Conservation (phyloP, 1,284 basidiomycete genomes). For the Puccinia coronata region DNA sequence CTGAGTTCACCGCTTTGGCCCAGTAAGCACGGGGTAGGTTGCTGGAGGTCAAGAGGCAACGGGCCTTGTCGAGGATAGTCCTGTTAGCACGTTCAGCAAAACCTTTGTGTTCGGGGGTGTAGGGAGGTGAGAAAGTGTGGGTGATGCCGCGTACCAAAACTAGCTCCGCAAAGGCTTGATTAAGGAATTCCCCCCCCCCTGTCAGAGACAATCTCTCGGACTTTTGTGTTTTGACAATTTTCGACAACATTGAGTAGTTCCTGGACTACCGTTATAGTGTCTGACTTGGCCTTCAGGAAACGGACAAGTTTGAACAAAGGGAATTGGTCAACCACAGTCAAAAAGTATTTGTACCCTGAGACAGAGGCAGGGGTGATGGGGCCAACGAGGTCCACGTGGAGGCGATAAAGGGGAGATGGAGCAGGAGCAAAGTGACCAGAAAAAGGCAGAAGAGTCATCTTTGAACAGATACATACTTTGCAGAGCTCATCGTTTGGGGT, state of each 20-base stretch:
- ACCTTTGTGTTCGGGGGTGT: slow-evolving; percentile 59
- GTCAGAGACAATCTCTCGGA: slow-evolving; percentile 54
- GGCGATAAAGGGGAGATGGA: background rate
- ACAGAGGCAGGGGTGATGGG: background rate
- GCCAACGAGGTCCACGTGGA: slow-evolving; percentile 19
- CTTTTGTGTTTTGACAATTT: background rate
- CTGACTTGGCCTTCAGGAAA: slow-evolving; percentile 11
- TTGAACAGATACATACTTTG: background rate
- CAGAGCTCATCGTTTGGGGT: background rate
- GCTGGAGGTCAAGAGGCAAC: slow-evolving; percentile 55
- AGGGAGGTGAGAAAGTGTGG: slow-evolving; percentile 58
- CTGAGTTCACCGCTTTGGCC: slow-evolving; percentile 57
- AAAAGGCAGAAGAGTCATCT: slow-evolving; percentile 1
- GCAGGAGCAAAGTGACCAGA: background rate
- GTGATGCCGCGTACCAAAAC: slow-evolving; percentile 56
- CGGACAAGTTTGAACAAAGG: slow-evolving; percentile 13
- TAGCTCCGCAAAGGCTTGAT: slow-evolving; percentile 54
- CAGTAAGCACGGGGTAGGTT: slow-evolving; percentile 57
- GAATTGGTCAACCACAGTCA: slow-evolving; percentile 20
- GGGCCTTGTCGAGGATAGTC: slow-evolving; percentile 55
- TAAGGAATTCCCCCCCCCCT: slow-evolving; percentile 57
- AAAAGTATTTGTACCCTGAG: slow-evolving; percentile 9
- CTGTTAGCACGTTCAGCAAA: slow-evolving; percentile 56
- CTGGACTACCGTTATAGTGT: background rate
- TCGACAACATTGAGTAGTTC: background rate